Evolutionary conservation across 176 grass and related monocot genomes (phyloP), one percentile per base, ranked within the genome.

Genomic region (Ensete ventricosum): DNA sequence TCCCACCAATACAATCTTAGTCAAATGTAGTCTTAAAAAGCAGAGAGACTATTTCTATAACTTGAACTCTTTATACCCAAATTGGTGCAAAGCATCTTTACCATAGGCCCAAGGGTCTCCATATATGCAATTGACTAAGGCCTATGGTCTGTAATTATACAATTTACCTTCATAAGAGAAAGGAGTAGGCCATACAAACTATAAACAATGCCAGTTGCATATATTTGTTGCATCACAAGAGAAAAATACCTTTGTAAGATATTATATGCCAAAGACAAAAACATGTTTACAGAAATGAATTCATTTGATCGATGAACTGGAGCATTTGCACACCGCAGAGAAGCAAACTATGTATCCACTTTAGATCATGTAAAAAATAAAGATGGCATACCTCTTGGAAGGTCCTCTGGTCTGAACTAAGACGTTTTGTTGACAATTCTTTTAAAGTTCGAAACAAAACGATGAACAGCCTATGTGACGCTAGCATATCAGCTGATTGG

Each of bases 371-470:
- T 50, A 54, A 73, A 14, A 25, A 54, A 73, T 54, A 53, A 24
- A 54, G 21, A 25, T 22, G 65, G 71, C 64, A 75, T 85, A 94
- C 95, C 95, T 99, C 86, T 14, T 88, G 83, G 75, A 87, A 99
- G 62, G 82, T 94, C 76, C 87, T 89, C 71, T 88, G 88, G 73
- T 99, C 95, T 51, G 88, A 80, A 53, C 83, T 74, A 77, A 99
- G 90, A 67, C 95, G 88, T 84, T 99, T 99, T 76, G 88, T 99
- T 59, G 95, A 99, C 54, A 99, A 71, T 78, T 99, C 95, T 84
- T 99, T 99, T 67, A 99, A 81, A 77, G 90, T 91, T 80, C 90
- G 95, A 89, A 91, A 99, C 51, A 99, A 68, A 72, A 94, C 88
- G 88, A 94, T 89, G 77, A 88, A 93, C 62, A 99, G 81, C 55